Base-by-base conservation (phyloP, 2,329 filamentous ascomycete species). In the Microdochium bolleyi region DNA sequence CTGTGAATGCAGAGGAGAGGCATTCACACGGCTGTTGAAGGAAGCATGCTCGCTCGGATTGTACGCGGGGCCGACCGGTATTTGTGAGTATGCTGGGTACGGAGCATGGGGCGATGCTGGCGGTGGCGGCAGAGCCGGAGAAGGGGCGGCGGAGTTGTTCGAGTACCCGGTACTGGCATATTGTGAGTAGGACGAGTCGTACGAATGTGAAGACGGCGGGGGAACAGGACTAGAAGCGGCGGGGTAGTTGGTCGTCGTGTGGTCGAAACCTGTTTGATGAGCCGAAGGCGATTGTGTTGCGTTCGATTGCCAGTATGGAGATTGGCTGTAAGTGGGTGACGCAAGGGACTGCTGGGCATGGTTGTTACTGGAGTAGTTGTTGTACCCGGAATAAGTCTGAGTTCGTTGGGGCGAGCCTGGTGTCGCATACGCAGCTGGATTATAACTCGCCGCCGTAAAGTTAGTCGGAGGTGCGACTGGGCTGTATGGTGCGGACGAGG, bases 391-490 rank as follows among this genome's bases (percentile, higher is more conserved):
- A 53, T 80, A 75, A 1, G 77, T 76, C 48, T 74, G 66, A 52
- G 77, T 76, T 46, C 79, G 71, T 58, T 82, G 79, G 11, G 76
- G 75, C 7, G 62, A 56, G 22, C 58, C 50, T 14, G 65, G 61
- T 25, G 64, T 70, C 51, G 78, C 78, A 66, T 84, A 84, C 49
- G 79, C 79, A 44, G 80, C 79, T 24, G 80, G 80, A 60, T 83
- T 83, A 64, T 84, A 83, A 34, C 77, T 68, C 54, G 74, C 73
- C 34, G 78, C 78, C 24, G 76, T 72, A 61, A 79, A 82, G 64
- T 58, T 73, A 34, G 72, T 64, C 22, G 62, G 50, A 4, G 60
- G 51, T 7, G 61, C 34, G 58, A 70, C 61, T 78, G 71, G 62
- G 51, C 63, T 65, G 46, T 65, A 65, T 21, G 63, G 61, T 54